phyloP scores from a whole-genome alignment of 1,284 basidiomycete species.

The Irpex lacteus region DNA sequence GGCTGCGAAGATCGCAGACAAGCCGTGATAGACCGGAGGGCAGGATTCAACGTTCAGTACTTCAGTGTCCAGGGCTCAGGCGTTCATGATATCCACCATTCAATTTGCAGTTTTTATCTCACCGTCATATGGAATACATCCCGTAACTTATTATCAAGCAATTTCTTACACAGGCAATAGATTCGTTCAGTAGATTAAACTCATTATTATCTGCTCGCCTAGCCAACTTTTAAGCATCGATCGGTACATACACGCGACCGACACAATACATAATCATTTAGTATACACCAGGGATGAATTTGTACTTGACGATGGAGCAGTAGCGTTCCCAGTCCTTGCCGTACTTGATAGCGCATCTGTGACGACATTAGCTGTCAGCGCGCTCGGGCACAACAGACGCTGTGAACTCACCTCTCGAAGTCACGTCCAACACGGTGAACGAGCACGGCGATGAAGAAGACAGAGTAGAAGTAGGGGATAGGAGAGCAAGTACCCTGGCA shows the following conservation, averaged over 20 bases:
- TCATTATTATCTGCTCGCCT: neutral
- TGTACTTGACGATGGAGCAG: constrained; percentile 83
- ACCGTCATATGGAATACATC: neutral
- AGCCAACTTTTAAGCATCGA: neutral
- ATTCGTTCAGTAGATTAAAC: neutral
- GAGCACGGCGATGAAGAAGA: constrained; percentile 90
- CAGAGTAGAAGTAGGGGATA: constrained; percentile 95
- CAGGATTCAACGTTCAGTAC: neutral
- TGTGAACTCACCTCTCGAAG: constrained; percentile 73
- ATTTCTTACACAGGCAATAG: neutral
- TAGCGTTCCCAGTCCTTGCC: constrained; percentile 95
- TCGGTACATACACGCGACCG: neutral
- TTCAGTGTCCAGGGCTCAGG: neutral
- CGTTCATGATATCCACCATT: neutral
- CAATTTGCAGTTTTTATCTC: neutral
- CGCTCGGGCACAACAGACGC: neutral
- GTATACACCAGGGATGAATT: constrained; percentile 82
- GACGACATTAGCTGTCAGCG: constrained; percentile 11
- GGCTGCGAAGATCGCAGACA: constrained; percentile 13
- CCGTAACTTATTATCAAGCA: neutral
- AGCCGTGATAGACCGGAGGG: neutral
- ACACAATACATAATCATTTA: constrained; percentile 18
- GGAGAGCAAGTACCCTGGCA: constrained; percentile 79
- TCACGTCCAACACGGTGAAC: constrained; percentile 87
- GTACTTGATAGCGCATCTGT: constrained; percentile 86